Evolutionary conservation across 139 green algal genomes (phyloP).

Genomic region (Gonium pectorale): DNA sequence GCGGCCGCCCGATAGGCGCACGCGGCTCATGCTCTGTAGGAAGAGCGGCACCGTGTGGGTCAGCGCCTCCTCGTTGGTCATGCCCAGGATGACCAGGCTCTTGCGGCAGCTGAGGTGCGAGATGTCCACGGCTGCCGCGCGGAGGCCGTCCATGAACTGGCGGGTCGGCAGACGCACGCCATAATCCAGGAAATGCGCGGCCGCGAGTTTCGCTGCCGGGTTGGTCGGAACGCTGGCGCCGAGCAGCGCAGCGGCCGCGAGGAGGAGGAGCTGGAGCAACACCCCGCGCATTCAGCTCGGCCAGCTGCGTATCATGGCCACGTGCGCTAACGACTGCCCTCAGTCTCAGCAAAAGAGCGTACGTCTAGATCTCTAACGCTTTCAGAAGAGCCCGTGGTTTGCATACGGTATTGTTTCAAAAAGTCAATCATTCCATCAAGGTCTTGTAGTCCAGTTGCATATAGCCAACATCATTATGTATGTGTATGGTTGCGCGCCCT

Average conservation of each 20-base stretch:
- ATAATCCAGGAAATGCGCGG: neutral
- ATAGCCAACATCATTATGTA: too few species aligned
- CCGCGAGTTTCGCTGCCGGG: neutral
- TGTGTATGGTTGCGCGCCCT: too few species aligned
- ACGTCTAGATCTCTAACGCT: neutral
- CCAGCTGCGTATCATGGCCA: neutral
- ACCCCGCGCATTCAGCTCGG: too few species aligned
- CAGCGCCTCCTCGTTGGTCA: constrained; percentile 39
- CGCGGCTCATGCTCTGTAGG: neutral
- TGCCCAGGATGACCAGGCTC: constrained; percentile 18
- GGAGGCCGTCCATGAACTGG: neutral
- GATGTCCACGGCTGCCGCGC: neutral
- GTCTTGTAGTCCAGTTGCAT: too few species aligned
- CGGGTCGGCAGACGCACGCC: constrained; percentile 9
- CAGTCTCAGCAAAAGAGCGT: neutral
- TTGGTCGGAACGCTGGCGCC: neutral
- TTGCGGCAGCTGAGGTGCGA: constrained; percentile 12
- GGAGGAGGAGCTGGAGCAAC: neutral
- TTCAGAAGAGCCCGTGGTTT: neutral
- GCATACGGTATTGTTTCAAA: neutral
- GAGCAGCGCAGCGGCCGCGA: neutral
- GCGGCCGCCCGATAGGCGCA: neutral
- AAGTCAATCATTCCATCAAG: too few species aligned
- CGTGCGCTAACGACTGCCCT: neutral
- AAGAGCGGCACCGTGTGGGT: constrained; percentile 21